Evolutionary conservation across 2,329 filamentous ascomycete genomes (phyloP), one percentile per base, ranked within the genome.

Genomic region (Fusarium papillatum): DNA sequence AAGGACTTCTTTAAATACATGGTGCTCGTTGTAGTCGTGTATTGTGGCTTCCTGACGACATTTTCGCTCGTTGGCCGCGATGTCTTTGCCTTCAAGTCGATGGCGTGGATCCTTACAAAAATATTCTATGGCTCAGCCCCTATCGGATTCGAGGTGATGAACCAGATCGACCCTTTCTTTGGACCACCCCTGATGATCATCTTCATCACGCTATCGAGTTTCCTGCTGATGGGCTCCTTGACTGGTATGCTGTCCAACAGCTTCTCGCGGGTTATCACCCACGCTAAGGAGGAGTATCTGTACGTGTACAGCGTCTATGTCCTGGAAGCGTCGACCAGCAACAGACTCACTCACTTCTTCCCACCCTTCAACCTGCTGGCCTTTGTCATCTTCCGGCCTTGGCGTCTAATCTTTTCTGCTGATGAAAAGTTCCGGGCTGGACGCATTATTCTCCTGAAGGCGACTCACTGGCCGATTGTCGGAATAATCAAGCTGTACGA

Each of bases 1-100:
- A 96, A 96, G 83, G 95, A 98, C 81, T 98, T 98, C 81, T 84
- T 96, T 82, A 96, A 96, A 80, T 98, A 97, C 81, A 90, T 92
- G 84, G 93, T 95, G 2, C 88, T 96, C 31, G 94, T 97, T 53
- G 86, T 95, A 60, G 93, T 98, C 66, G 86, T 98, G 64, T 98
- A 98, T 81, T 86, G 97, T 60, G 95, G 95, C 59, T 98, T 98
- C 83, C 86, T 98, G 39, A 98, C 96, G 0, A 98, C 95, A 1
- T 96, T 96, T 79, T 93, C 93, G 0, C 88, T 96, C 31, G 88
- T 97, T 55, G 94, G 93, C n/a, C 90, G 94, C 66, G 93, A 94
- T 63, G 84, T 86, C 3, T 95, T 93, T 80, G 89, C 87, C 7
- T 88, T 93, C 29, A 84, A 86, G 13, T 86, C 92, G 68, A 96